Base-by-base conservation (phyloP, 2,329 filamentous ascomycete genomes). In the Colletotrichum siamense region DNA sequence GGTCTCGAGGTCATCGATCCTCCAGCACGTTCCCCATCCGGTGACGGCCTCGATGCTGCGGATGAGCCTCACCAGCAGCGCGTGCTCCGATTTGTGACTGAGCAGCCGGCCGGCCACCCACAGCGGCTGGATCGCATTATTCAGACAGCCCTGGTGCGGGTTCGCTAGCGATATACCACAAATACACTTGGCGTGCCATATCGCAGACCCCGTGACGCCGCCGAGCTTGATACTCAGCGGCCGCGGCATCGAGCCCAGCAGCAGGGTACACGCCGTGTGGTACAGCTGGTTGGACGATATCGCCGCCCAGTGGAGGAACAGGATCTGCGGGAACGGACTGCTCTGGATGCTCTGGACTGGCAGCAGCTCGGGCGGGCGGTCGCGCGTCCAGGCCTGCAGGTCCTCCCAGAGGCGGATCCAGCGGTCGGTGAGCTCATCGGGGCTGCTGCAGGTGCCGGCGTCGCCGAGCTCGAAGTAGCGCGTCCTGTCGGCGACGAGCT, bases 271-370 rank as follows among this genome's bases (percentile, higher is more conserved):
- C 10, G 89, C 86, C 0, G 91, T 91, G 78, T 92, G 90, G 62
- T 91, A 90, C 0, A 92, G 83, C 77, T 92, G 90, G 67, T 90
- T 91, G 0, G 88, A 88, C 0, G 90, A 91, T 30, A 92, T 92
- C 5, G 88, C 90, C 1, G 89, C 88, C 85, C 87, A 89, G 73
- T 90, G 87, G 3, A 86, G 80, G 79, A 89, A 92, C 1, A 91
- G 84, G 3, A 91, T 87, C 59, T 88, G 84, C 1, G 89, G 89
- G 75, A 91, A 91, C 2, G 88, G 87, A 9, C 82, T 81, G 4
- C 83, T 83, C 36, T 85, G 82, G n/a, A 86, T 83, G 4, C 82
- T 86, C 52, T 87, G 84, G 16, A 89, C 83, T 0, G 89, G 87
- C 8, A 83, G 79, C 32, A 91, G 82, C 69, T 89, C 89, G 3